Conservation (phyloP, 176 grass and related monocot species). For the Phoenix dactylifera region DNA sequence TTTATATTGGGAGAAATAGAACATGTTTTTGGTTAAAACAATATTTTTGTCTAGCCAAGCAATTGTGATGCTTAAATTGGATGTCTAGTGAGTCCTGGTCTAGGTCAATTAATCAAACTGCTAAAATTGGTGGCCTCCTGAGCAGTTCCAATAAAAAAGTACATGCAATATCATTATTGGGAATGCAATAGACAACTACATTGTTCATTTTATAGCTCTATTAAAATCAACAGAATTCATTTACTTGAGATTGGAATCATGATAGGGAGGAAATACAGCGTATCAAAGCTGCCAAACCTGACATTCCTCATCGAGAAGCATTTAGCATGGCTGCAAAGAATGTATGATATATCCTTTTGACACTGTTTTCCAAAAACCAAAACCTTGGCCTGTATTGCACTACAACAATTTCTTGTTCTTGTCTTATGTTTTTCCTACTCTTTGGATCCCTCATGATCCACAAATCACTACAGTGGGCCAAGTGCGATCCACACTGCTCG, state of each 20-base stretch:
- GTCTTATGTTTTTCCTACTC: not conserved
- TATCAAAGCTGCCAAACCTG: slow-evolving; percentile 3
- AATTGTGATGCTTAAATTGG: too few relatives aligned
- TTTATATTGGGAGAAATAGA: too few relatives aligned
- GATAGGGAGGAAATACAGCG: slow-evolving; percentile 10
- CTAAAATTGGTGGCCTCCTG: too few relatives aligned
- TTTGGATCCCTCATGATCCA: not conserved
- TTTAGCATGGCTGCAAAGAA: slow-evolving; percentile 16
- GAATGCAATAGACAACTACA: too few relatives aligned
- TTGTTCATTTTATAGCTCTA: not conserved
- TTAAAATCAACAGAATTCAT: not conserved
- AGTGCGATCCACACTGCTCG: slow-evolving; percentile 13
- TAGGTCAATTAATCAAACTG: too few relatives aligned
- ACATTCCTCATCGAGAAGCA: slow-evolving; percentile 14
- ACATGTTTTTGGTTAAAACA: too few relatives aligned
- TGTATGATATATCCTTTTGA: slow-evolving; percentile 16
- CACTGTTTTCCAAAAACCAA: not conserved
- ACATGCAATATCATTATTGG: too few relatives aligned
- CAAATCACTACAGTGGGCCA: slow-evolving; percentile 1
- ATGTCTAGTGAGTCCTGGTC: too few relatives aligned
- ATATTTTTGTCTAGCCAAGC: too few relatives aligned
- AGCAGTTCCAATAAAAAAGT: too few relatives aligned
- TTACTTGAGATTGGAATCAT: not conserved
- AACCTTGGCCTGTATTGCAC: too few relatives aligned
- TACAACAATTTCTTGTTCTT: not conserved